Evolutionary conservation across 1,284 basidiomycete genomes (phyloP).

Genomic region (Trichosporon sp.): DNA sequence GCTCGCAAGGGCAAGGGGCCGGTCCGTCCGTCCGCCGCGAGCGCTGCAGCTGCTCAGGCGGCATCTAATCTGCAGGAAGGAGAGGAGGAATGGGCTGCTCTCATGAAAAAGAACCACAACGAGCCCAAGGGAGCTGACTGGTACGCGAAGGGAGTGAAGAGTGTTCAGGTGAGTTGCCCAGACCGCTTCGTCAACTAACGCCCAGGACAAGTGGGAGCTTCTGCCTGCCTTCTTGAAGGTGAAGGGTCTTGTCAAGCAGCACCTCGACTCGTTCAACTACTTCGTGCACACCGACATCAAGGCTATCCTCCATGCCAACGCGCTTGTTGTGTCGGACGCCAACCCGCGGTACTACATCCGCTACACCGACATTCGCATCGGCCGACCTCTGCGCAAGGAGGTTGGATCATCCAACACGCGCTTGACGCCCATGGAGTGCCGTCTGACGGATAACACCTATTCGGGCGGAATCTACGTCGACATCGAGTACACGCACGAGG

Average conservation of each 20-base stretch:
- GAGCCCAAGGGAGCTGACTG: constrained; percentile 43
- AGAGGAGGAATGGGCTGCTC: constrained; percentile 54
- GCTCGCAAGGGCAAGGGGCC: constrained; percentile 40
- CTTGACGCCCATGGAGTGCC: constrained; percentile 96
- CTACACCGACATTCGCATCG: constrained; percentile 93
- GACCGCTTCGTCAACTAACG: not conserved
- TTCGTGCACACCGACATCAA: constrained; percentile 97
- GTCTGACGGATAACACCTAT: constrained; percentile 94
- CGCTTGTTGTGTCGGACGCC: constrained; percentile 91
- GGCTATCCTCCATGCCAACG: constrained; percentile 92
- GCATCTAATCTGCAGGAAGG: constrained; percentile 35
- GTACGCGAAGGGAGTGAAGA: constrained; percentile 60
- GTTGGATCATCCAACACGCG: constrained; percentile 64
- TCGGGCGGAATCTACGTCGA: constrained; percentile 92
- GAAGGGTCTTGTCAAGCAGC: constrained; percentile 98
- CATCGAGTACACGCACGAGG: constrained; percentile 92
- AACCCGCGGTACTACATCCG: constrained; percentile 97
- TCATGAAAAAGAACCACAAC: constrained; percentile 50
- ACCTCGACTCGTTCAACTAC: constrained; percentile 99
- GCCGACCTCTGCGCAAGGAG: constrained; percentile 86
- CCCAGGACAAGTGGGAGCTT: constrained; percentile 94
- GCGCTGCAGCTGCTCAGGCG: constrained; percentile 13
- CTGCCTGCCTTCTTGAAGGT: constrained; percentile 93
- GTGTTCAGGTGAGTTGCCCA: constrained; percentile 57
- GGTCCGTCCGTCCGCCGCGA: constrained; percentile 26